Conservation (phyloP, 805 yeast species). For the Saturnispora saitoi region DNA sequence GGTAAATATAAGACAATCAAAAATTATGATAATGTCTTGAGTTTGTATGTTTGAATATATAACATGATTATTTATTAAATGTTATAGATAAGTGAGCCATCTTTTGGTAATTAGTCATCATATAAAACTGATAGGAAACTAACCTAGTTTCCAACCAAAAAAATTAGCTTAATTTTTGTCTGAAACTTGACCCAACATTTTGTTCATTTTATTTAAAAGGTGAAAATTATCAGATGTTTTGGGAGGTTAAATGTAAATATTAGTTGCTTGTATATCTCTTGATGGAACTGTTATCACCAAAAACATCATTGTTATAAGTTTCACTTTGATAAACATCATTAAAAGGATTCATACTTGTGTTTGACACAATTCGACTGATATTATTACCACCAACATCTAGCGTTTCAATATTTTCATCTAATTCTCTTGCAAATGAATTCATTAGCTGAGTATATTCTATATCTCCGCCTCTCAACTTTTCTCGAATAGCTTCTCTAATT, state of each 20-base stretch:
- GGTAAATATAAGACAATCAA: too few species aligned
- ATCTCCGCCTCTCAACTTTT: slow-evolving; percentile 7
- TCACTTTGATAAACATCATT: slow-evolving; percentile 13
- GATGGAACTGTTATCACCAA: background rate
- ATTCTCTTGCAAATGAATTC: slow-evolving; percentile 8
- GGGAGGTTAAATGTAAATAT: background rate
- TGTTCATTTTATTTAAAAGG: too few species aligned
- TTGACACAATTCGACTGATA: slow-evolving; percentile 21
- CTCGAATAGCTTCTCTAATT: slow-evolving; percentile 2
- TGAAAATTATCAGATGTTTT: too few species aligned
- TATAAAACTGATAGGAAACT: too few species aligned
- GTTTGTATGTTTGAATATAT: too few species aligned
- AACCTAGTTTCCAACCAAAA: too few species aligned
- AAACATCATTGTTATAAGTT: background rate
- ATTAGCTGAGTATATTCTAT: slow-evolving; percentile 4
- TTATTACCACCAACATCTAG: slow-evolving; percentile 1
- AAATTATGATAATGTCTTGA: too few species aligned
- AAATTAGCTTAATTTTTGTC: too few species aligned
- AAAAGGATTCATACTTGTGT: slow-evolving; percentile 24
- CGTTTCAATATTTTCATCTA: slow-evolving; percentile 3
- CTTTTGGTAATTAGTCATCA: too few species aligned
- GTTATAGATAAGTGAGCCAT: too few species aligned
- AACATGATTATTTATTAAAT: too few species aligned
- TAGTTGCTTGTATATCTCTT: background rate
- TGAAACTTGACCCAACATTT: too few species aligned